Percentiles rank a stretch among this genome's conserved stretches.
Conservation (phyloP, 148 eudicot genomes). For the Agrostemma githago region DNA sequence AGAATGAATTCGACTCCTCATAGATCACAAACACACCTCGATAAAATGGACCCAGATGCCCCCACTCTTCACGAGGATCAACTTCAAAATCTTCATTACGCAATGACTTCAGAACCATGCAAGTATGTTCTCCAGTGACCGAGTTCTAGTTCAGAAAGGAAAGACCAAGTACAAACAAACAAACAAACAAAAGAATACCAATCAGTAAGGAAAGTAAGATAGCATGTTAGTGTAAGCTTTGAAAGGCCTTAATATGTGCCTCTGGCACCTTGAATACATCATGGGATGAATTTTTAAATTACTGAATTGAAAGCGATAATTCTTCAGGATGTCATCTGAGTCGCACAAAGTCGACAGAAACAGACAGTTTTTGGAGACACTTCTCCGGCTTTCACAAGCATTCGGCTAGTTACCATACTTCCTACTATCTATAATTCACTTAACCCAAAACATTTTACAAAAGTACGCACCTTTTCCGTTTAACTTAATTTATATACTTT, state of each 20-base stretch:
- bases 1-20: neutral
- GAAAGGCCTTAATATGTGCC: neutral
- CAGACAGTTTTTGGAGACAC: conserved; percentile 4
- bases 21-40: conserved; percentile 39
- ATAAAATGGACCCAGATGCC: conserved; percentile 65
- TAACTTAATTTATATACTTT: neutral
- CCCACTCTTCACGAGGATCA: conserved; percentile 52
- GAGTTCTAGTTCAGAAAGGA: conserved; percentile 40
- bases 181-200: neutral
- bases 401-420: no score
- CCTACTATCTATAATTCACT: neutral
- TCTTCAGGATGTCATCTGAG: neutral
- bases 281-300: neutral
- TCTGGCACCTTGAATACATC: neutral
- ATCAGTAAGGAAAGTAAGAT: neutral
- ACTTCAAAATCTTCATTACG: conserved; percentile 64
- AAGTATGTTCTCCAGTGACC: conserved; percentile 89
- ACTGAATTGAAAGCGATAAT: neutral
- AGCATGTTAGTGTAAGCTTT: neutral
- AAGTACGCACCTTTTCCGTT: neutral
- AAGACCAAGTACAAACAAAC: conserved; percentile 3
- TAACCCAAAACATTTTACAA: neutral
- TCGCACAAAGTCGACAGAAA: neutral
- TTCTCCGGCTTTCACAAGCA: neutral
- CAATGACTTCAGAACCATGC: conserved; percentile 79